phyloP scores from a whole-genome alignment of 768 basidiomycete species.

The Paxillus rubicundulus region DNA sequence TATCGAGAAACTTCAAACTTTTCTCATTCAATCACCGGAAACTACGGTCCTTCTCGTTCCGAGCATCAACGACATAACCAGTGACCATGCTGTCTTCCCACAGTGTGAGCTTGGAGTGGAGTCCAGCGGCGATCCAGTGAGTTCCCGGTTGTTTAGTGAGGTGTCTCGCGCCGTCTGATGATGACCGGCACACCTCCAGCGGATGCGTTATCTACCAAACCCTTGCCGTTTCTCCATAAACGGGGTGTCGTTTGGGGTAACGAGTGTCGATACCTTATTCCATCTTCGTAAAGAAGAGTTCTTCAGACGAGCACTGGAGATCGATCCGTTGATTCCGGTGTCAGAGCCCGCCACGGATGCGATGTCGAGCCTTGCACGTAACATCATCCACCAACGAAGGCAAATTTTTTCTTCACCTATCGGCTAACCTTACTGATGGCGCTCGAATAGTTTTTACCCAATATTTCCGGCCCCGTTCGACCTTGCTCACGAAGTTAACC shows the following conservation, averaged over 20 bases:
- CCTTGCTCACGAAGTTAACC: conserved; percentile 75
- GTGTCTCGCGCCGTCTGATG: background rate
- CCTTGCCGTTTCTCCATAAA: conserved; percentile 86
- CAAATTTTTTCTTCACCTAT: conserved; percentile 26
- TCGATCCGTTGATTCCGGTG: conserved; percentile 43
- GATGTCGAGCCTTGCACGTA: conserved; percentile 77
- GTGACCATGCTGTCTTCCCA: conserved; percentile 80
- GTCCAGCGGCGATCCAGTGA: conserved; percentile 51
- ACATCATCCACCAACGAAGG: conserved; percentile 87
- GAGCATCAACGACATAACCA: conserved; percentile 77
- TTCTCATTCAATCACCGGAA: conserved; percentile 60
- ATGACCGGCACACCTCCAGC: conserved; percentile 40
- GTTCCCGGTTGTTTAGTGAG: conserved; percentile 17
- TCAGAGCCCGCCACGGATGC: conserved; percentile 58
- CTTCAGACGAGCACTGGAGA: conserved; percentile 62
- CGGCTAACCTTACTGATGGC: background rate
- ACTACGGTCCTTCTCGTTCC: conserved; percentile 80
- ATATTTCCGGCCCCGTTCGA: conserved; percentile 84
- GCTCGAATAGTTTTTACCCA: conserved; percentile 78
- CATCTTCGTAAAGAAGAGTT: conserved; percentile 86
- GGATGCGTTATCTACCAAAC: conserved; percentile 80
- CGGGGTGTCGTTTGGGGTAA: conserved; percentile 72
- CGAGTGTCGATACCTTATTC: conserved; percentile 86
- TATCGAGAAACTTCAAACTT: conserved; percentile 48
- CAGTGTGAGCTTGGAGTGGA: conserved; percentile 60